These are phyloP conservation scores for Tubosaeta sp. DNA, from an alignment of 768 basidiomycete genomes.

Conservation along the genomic window DNA sequence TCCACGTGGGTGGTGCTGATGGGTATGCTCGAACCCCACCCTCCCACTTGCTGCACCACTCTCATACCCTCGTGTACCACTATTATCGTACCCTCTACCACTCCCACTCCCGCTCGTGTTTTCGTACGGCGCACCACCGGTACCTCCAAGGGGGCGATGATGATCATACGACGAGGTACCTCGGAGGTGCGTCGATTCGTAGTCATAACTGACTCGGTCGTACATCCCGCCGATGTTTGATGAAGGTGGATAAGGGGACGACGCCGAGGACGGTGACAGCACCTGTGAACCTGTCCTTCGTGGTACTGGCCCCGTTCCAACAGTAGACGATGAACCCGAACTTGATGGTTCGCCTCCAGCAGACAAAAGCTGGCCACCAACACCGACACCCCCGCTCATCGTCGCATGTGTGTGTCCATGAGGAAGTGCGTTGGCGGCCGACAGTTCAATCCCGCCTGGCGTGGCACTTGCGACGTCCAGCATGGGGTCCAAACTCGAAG, in stretches of 20 bases:
- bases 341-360: conserved; percentile 11
- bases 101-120: conserved; percentile 6
- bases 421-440: conserved; percentile 7
- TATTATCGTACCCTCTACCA: conserved; percentile 21
- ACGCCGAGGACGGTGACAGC: conserved; percentile 9
- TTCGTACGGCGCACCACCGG: conserved; percentile 14
- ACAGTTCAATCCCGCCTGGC: conserved; percentile 31
- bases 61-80: conserved; percentile 20
- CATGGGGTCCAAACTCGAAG: conserved; percentile 30
- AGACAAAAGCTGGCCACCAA: conserved; percentile 20
- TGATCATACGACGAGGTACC: conserved; percentile 17
- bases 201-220: conserved; percentile 22
- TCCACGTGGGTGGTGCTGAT: conserved; percentile 24
- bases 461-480: conserved; percentile 29
- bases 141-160: conserved; percentile 14
- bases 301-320: background rate
- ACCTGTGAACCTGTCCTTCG: conserved; percentile 17
- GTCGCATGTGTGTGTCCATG: conserved; percentile 9
- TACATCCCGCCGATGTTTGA: conserved; percentile 17
- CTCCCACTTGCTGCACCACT: conserved; percentile 10
- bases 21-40: conserved; percentile 21
- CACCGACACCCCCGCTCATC: conserved; percentile 4
- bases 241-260: conserved; percentile 16
- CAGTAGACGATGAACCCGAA: conserved; percentile 4
- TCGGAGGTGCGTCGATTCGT: conserved; percentile 15